A percentile compares a stretch with the other conserved stretches of the same genome.
phyloP scores from a whole-genome alignment of 306 rosid species.

The Abrus precatorius region DNA sequence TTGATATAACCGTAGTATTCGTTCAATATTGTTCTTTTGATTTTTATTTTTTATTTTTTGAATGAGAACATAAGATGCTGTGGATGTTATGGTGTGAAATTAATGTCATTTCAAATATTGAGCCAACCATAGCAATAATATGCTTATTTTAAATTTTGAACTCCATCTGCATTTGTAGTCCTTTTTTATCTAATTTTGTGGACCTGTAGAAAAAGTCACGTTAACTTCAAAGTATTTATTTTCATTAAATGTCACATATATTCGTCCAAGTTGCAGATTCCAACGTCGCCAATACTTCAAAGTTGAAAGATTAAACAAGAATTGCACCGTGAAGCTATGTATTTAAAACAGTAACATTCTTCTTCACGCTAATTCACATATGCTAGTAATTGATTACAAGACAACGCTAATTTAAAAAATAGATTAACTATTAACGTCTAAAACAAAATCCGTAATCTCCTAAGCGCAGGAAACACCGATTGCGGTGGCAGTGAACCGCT shows the following conservation, averaged over 20 bases:
- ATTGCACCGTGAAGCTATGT: not conserved
- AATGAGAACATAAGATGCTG: not conserved
- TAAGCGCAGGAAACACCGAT: slow-evolving; percentile 65
- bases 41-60: not conserved
- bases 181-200: not conserved
- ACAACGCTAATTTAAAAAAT: not conserved
- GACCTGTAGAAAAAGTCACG: not conserved
- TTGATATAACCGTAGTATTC: no score
- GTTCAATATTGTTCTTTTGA: no score
- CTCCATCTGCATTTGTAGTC: not conserved
- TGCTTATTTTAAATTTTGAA: not conserved
- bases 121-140: not conserved
- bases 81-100: not conserved
- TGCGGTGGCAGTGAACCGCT: slow-evolving; percentile 56
- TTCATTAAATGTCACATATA: not conserved
- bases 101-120: not conserved
- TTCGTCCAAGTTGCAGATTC: not conserved
- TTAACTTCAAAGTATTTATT: not conserved
- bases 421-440: not conserved
- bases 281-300: not conserved
- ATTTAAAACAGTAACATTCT: not conserved
- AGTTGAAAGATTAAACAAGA: not conserved
- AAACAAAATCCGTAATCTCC: not conserved
- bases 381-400: not conserved
- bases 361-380: not conserved